These are phyloP conservation scores for Pyracantha coccinea DNA, from an alignment of 331 rosid genomes.

Conservation along the genomic window DNA sequence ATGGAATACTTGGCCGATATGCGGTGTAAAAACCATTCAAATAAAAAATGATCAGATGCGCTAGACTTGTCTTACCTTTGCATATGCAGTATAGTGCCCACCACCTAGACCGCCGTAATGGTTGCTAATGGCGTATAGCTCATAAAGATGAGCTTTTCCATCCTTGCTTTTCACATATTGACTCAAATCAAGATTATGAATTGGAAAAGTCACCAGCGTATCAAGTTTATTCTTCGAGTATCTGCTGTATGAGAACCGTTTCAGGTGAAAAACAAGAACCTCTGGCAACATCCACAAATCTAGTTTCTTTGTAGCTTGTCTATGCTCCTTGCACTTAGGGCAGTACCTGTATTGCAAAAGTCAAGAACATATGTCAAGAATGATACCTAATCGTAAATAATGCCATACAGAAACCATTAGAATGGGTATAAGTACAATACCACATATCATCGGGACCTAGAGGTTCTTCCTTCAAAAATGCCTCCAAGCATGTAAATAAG, in stretches of 20 bases:
- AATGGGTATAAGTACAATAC: conserved; percentile 34
- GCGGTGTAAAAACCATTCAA: not conserved
- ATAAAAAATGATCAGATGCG: not conserved
- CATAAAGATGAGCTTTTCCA: conserved; percentile 54
- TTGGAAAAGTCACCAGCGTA: conserved; percentile 81
- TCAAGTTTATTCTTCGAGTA: conserved; percentile 89
- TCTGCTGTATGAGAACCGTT: conserved; percentile 97
- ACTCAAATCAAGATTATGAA: conserved; percentile 84
- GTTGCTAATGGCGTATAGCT: conserved; percentile 93
- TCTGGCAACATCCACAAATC: conserved; percentile 99
- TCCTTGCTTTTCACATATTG: conserved; percentile 77
- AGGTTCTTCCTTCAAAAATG: conserved; percentile 97
- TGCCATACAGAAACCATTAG: conserved; percentile 14
- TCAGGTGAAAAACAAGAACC: conserved; percentile 89
- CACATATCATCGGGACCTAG: conserved; percentile 98
- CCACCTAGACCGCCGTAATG: conserved; percentile 98
- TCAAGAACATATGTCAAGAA: not conserved
- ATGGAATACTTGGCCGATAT: not conserved
- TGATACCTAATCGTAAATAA: not conserved
- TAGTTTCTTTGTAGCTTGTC: conserved; percentile 95
- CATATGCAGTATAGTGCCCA: conserved; percentile 96
- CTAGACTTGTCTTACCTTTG: conserved; percentile 45
- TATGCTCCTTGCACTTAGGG: conserved; percentile 92
- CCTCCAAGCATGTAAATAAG: conserved; percentile 95
- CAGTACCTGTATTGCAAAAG: conserved; percentile 62